Percentiles rank a stretch among this genome's conserved stretches.
Evolutionary conservation across 306 rosid genomes (phyloP).

Genomic region (Astragalus glycyphyllos): DNA sequence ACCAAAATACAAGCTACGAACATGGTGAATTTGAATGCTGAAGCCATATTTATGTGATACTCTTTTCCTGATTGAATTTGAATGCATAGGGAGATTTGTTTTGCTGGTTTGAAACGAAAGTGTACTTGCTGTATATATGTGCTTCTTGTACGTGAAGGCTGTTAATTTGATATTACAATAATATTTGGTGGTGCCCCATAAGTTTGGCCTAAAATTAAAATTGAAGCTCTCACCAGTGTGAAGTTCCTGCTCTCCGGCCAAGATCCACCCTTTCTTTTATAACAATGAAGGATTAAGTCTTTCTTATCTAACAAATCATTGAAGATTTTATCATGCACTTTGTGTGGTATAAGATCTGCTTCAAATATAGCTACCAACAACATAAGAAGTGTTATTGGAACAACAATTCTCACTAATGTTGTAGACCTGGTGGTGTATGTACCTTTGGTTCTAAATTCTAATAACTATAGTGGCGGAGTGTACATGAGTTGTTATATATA

Average conservation of each 20-base stretch:
- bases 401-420: not conserved
- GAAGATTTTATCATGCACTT: not conserved
- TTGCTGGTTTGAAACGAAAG: conserved; percentile 29
- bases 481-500: too few relatives aligned
- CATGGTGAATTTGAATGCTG: conserved; percentile 34
- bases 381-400: not conserved
- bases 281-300: not conserved
- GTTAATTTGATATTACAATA: too few relatives aligned
- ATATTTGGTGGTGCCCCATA: not conserved
- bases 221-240: not conserved
- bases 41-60: conserved; percentile 43
- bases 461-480: too few relatives aligned
- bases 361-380: not conserved
- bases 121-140: conserved; percentile 31
- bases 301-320: not conserved
- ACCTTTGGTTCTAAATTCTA: too few relatives aligned
- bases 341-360: not conserved
- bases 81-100: conserved; percentile 6
- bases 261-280: not conserved
- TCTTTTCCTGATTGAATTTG: not conserved
- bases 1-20: conserved; percentile 49
- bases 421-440: not conserved
- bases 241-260: not conserved
- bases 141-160: too few relatives aligned
- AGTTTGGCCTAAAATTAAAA: not conserved